Conservation (phyloP, 306 rosid species). For the Gastrolobium bilobum region DNA sequence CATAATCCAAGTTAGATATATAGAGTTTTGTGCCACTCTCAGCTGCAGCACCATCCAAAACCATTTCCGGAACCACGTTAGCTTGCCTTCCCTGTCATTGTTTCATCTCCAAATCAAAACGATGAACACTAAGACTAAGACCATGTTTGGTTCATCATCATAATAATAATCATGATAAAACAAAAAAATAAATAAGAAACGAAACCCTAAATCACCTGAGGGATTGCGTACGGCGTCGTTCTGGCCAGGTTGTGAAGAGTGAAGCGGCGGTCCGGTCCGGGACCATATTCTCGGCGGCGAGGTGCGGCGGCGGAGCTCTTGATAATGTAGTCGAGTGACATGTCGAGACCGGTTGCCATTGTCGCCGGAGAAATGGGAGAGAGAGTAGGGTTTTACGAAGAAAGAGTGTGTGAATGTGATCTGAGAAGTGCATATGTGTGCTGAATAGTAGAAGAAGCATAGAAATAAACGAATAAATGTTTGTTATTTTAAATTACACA, state of each 20-base stretch:
- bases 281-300: neutral
- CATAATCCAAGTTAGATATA: constrained; percentile 47
- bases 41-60: neutral
- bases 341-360: constrained; percentile 34
- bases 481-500: too few relatives aligned
- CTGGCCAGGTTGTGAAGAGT: neutral
- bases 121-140: neutral
- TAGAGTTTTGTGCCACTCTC: constrained; percentile 45
- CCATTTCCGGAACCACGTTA: neutral
- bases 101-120: constrained; percentile 15
- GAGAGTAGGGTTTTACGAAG: neutral
- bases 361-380: neutral
- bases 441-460: neutral
- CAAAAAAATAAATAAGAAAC: neutral
- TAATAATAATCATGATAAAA: neutral
- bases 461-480: too few relatives aligned
- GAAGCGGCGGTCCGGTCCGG: constrained; percentile 36
- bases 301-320: neutral
- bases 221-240: constrained; percentile 33
- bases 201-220: constrained; percentile 34
- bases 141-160: neutral
- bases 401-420: neutral
- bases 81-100: constrained; percentile 22
- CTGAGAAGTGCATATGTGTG: neutral
- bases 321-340: constrained; percentile 50